phyloP scores from a whole-genome alignment of 805 yeast genomes.

The Citeromyces nyonsensis region DNA sequence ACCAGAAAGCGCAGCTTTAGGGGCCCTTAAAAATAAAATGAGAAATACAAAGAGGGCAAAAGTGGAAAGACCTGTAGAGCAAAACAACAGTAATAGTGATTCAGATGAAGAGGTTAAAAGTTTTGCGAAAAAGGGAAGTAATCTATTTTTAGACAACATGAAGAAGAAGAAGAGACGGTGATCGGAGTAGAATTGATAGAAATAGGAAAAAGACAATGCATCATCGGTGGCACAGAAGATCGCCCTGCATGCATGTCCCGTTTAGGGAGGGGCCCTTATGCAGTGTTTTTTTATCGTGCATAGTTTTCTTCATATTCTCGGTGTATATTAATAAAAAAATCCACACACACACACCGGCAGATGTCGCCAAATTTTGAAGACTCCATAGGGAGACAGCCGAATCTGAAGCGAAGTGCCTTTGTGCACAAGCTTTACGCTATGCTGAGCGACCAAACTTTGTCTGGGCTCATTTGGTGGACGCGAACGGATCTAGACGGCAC shows the following conservation, averaged over 20 bases:
- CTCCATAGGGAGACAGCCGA: too few relatives aligned
- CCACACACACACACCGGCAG: too few relatives aligned
- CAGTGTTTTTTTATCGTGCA: too few relatives aligned
- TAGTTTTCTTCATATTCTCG: too few relatives aligned
- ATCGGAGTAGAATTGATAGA: too few relatives aligned
- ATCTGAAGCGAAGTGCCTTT: constrained; percentile 36
- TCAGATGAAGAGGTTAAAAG: constrained; percentile 1
- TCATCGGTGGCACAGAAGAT: neutral
- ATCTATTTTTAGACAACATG: constrained; percentile 4
- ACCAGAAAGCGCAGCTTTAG: constrained; percentile 3
- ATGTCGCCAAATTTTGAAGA: too few relatives aligned
- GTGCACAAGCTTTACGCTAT: constrained; percentile 49
- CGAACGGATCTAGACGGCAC: constrained; percentile 29
- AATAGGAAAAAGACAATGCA: constrained; percentile 1
- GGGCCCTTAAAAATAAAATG: constrained; percentile 5
- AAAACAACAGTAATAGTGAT: neutral
- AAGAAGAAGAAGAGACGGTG: constrained; percentile 1
- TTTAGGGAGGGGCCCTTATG: too few relatives aligned
- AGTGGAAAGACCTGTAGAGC: neutral
- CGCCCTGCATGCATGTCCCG: too few relatives aligned
- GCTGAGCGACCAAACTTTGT: constrained; percentile 37
- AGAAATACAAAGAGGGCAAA: constrained; percentile 3
- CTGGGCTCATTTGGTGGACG: constrained; percentile 52
- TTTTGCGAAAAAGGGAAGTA: constrained; percentile 5
- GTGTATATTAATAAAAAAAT: too few relatives aligned